phyloP scores from a whole-genome alignment of 306 rosid species.

The Trifolium subterraneum region DNA sequence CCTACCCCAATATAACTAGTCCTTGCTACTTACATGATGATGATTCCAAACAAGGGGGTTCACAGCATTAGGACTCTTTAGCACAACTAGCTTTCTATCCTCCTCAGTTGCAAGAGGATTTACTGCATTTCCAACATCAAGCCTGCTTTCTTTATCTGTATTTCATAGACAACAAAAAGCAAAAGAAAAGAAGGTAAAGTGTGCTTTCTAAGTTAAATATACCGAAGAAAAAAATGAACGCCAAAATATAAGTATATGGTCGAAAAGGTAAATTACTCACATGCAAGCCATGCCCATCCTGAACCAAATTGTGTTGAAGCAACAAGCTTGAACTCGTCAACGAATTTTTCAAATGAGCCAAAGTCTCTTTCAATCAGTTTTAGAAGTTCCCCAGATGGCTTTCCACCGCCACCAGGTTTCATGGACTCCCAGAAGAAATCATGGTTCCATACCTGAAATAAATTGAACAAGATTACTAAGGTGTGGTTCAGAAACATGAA shows the following conservation, averaged over 20 bases:
- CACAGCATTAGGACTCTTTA: slow-evolving; percentile 86
- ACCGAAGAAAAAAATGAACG: slow-evolving; percentile 23
- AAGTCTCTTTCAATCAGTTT: slow-evolving; percentile 84
- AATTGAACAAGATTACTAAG: slow-evolving; percentile 11
- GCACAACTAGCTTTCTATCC: slow-evolving; percentile 77
- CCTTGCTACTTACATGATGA: slow-evolving; percentile 61
- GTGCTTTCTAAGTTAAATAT: slow-evolving; percentile 6
- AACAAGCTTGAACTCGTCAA: slow-evolving; percentile 66
- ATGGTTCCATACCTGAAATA: slow-evolving; percentile 82
- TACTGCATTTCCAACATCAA: slow-evolving; percentile 73
- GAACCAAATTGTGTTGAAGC: slow-evolving; percentile 93
- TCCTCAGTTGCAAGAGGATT: slow-evolving; percentile 69
- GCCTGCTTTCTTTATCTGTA: slow-evolving; percentile 69
- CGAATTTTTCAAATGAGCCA: slow-evolving; percentile 71
- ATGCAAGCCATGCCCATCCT: slow-evolving; percentile 98
- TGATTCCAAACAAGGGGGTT: slow-evolving; percentile 86
- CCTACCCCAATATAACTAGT: not conserved
- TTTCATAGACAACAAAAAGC: not conserved
- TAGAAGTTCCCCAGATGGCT: slow-evolving; percentile 83
- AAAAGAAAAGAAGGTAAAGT: slow-evolving; percentile 9
- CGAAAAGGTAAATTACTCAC: slow-evolving; percentile 53
- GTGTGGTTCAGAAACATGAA: slow-evolving; percentile 4
- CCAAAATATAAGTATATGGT: slow-evolving; percentile 31
- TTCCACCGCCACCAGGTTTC: slow-evolving; percentile 89
- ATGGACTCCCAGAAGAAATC: slow-evolving; percentile 97